Percentiles rank a stretch among this genome's conserved stretches.
These are phyloP conservation scores for Protomyces pachydermus DNA, from an alignment of 1,139 yeast genomes.

Conservation along the genomic window DNA sequence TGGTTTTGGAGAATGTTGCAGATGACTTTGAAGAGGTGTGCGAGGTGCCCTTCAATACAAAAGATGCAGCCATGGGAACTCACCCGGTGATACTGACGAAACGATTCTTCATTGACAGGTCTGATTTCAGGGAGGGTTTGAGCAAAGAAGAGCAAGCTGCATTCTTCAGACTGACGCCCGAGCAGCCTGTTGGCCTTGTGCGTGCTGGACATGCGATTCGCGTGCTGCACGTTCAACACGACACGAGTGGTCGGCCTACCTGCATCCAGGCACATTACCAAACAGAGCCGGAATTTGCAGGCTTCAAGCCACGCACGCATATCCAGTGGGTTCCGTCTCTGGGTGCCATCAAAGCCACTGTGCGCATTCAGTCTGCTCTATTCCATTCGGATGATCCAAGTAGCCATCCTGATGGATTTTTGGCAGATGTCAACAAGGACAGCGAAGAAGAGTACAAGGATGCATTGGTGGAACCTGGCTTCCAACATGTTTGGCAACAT, in stretches of 20 bases:
- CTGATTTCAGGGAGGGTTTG: conserved; percentile 72
- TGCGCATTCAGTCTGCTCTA: conserved; percentile 79
- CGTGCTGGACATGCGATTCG: conserved; percentile 81
- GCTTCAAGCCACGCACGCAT: conserved; percentile 74
- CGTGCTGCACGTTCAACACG: conserved; percentile 64
- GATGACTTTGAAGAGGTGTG: conserved; percentile 67
- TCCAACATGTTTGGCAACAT: conserved; percentile 58
- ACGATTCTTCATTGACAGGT: conserved; percentile 72
- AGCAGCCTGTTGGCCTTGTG: conserved; percentile 83
- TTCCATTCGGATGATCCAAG: conserved; percentile 90
- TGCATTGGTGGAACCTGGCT: conserved; percentile 76
- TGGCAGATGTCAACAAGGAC: conserved; percentile 73
- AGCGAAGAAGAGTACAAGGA: conserved; percentile 63
- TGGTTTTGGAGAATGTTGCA: conserved; percentile 73
- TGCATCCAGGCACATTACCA: conserved; percentile 79
- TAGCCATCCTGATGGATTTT: conserved; percentile 78
- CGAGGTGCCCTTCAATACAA: conserved; percentile 86
- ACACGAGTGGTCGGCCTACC: conserved; percentile 56
- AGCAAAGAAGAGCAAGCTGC: conserved; percentile 40
- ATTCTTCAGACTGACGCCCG: conserved; percentile 88
- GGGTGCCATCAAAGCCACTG: conserved; percentile 49
- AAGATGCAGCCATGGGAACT: conserved; percentile 64
- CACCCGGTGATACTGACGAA: conserved; percentile 75
- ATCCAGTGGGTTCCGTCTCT: conserved; percentile 81
- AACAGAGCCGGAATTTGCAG: conserved; percentile 49